phyloP scores from a whole-genome alignment of 2,329 filamentous ascomycete genomes.

The Myriosclerotinia curreyana region DNA sequence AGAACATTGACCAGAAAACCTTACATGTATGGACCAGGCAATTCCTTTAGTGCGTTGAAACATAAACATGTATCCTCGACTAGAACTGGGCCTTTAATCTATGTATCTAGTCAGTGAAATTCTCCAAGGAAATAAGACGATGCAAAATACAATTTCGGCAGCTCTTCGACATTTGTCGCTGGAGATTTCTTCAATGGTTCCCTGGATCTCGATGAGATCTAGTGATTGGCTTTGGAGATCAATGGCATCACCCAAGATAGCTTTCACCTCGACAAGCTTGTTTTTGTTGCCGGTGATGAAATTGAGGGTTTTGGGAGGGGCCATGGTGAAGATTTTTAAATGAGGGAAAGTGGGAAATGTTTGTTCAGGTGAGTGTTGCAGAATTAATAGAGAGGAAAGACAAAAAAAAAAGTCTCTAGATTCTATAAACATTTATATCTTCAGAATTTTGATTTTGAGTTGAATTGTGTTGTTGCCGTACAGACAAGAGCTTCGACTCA shows the following conservation, averaged over 20 bases:
- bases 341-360: neutral
- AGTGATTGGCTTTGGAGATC: slow-evolving; percentile 70
- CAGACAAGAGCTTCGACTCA: slow-evolving; percentile 12
- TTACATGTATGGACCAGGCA: slow-evolving; percentile 95
- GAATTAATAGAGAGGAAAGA: neutral
- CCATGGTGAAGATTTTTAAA: slow-evolving; percentile 19
- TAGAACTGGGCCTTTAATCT: slow-evolving; percentile 83
- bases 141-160: slow-evolving; percentile 63
- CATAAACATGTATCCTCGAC: slow-evolving; percentile 95
- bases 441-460: neutral
- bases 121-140: neutral
- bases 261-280: slow-evolving; percentile 85
- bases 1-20: slow-evolving; percentile 9
- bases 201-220: slow-evolving; percentile 87
- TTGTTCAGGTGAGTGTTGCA: neutral
- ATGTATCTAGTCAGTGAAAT: slow-evolving; percentile 23
- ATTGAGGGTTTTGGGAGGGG: slow-evolving; percentile 56
- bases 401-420: neutral
- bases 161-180: slow-evolving; percentile 81
- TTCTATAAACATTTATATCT: neutral
- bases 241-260: slow-evolving; percentile 73
- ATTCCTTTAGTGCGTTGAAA: slow-evolving; percentile 84
- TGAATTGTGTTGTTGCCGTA: neutral
- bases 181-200: slow-evolving; percentile 87
- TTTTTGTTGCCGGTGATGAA: slow-evolving; percentile 98